Conservation (phyloP, 352 stramenopile genomes). For the Phytophthora citricola region DNA sequence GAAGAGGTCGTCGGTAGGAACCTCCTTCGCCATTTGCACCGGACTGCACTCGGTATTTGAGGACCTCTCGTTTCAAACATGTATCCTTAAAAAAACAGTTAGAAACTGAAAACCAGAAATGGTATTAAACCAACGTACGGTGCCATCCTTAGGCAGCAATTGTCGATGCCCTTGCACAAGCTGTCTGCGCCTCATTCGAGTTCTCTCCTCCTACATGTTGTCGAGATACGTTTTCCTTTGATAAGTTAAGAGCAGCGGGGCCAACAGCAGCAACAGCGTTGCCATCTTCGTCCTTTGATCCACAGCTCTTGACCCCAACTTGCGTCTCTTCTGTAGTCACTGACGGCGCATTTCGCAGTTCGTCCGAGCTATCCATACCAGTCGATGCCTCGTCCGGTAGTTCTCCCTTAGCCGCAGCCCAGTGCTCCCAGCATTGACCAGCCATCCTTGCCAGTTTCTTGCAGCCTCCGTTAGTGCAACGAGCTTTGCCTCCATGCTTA, state of each 20-base stretch:
- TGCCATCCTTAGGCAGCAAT: too few relatives aligned
- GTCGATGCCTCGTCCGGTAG: not conserved
- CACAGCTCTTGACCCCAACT: not conserved
- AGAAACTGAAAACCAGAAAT: too few relatives aligned
- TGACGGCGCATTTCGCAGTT: not conserved
- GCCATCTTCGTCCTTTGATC: not conserved
- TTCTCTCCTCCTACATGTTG: too few relatives aligned
- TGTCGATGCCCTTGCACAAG: too few relatives aligned
- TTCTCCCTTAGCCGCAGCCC: not conserved
- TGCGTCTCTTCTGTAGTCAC: not conserved
- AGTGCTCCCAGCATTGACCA: not conserved
- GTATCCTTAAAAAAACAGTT: too few relatives aligned
- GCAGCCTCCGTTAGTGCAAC: not conserved
- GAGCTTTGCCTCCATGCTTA: not conserved
- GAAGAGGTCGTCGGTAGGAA: slow-evolving; percentile 56
- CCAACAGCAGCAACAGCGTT: too few relatives aligned
- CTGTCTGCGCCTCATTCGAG: too few relatives aligned
- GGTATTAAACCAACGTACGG: too few relatives aligned
- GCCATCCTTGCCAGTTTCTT: not conserved
- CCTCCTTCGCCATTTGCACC: slow-evolving; percentile 43
- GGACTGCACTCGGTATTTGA: slow-evolving; percentile 26
- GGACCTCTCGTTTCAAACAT: not conserved
- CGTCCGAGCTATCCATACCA: not conserved
- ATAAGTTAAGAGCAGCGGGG: too few relatives aligned
- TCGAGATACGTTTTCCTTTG: too few relatives aligned